A percentile compares a stretch with the other conserved stretches of the same genome.
phyloP scores from a whole-genome alignment of 495 filamentous ascomycete genomes.

The Elasticomyces elasticus region DNA sequence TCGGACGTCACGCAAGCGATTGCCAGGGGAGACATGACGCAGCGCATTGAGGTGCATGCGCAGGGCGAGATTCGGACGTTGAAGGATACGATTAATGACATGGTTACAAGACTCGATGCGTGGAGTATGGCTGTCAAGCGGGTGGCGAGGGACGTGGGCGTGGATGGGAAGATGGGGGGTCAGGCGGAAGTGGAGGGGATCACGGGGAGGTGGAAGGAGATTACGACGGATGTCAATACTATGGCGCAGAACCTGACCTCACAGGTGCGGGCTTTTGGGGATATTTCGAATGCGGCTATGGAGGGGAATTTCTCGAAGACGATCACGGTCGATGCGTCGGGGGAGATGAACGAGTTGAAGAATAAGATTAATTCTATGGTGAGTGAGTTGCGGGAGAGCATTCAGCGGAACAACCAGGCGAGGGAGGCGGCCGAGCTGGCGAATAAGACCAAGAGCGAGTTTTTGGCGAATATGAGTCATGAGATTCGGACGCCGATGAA shows the following conservation, averaged over 20 bases:
- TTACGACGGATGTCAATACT: constrained; percentile 95
- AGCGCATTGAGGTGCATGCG: constrained; percentile 91
- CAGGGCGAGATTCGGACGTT: constrained; percentile 89
- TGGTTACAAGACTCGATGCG: constrained; percentile 91
- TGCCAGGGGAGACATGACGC: constrained; percentile 85
- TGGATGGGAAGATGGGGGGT: constrained; percentile 97
- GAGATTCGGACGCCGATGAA: constrained; percentile 96
- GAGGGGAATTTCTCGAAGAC: constrained; percentile 95
- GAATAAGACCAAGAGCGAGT: constrained; percentile 98
- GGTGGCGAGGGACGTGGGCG: constrained; percentile 92
- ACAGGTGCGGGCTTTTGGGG: constrained; percentile 94
- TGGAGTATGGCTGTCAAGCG: constrained; percentile 96
- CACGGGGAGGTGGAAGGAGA: constrained; percentile 94
- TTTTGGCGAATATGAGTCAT: constrained; percentile 98
- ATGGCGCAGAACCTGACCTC: constrained; percentile 98
- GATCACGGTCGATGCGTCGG: constrained; percentile 95
- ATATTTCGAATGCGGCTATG: constrained; percentile 93
- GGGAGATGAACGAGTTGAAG: constrained; percentile 99
- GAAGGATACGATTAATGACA: constrained; percentile 98
- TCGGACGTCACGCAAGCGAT: constrained; percentile 97
- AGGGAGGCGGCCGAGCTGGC: constrained; percentile 93
- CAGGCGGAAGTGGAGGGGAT: constrained; percentile 93
- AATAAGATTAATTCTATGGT: constrained; percentile 99
- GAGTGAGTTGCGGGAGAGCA: constrained; percentile 86
- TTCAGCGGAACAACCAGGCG: constrained; percentile 93